Evolutionary conservation across 306 rosid species (phyloP).

Genomic region (Vachellia collinsii): DNA sequence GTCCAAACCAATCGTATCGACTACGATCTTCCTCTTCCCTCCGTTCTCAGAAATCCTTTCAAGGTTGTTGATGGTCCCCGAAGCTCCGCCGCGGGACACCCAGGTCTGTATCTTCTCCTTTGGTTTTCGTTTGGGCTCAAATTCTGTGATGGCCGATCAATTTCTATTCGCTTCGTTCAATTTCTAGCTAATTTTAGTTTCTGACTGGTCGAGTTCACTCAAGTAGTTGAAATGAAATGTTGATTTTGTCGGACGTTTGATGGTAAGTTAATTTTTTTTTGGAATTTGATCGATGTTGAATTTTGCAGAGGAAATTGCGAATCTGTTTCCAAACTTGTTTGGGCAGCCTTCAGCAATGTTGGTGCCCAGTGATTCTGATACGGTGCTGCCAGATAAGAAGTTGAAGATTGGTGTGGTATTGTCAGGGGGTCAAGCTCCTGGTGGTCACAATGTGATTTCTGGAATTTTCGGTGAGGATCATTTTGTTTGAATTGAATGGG

Average conservation of each 20-base stretch:
- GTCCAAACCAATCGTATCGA: conserved; percentile 82
- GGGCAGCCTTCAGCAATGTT: conserved; percentile 83
- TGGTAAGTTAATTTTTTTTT: not conserved
- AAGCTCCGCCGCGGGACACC: conserved; percentile 93
- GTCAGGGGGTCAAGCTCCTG: conserved; percentile 99
- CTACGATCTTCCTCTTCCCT: conserved; percentile 75
- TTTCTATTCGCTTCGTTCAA: conserved; percentile 1
- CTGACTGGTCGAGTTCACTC: not conserved
- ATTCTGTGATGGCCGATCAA: not conserved
- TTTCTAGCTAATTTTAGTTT: conserved; percentile 26
- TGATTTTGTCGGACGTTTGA: not conserved
- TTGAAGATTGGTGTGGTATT: conserved; percentile 90
- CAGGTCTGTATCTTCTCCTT: conserved; percentile 51
- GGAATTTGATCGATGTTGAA: not conserved
- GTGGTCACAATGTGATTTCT: conserved; percentile 95
- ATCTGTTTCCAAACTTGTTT: conserved; percentile 78
- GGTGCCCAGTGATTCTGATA: conserved; percentile 52
- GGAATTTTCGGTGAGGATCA: conserved; percentile 78
- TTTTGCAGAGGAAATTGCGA: conserved; percentile 77
- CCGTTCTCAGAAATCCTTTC: conserved; percentile 74
- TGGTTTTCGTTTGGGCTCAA: conserved; percentile 27
- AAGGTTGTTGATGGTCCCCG: conserved; percentile 70
- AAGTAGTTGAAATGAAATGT: not conserved
- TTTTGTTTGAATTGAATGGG: conserved; percentile 3
- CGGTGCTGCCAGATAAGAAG: conserved; percentile 45